phyloP scores from a whole-genome alignment of 2,329 filamentous ascomycete species.

The Talaromyces rugulosus region DNA sequence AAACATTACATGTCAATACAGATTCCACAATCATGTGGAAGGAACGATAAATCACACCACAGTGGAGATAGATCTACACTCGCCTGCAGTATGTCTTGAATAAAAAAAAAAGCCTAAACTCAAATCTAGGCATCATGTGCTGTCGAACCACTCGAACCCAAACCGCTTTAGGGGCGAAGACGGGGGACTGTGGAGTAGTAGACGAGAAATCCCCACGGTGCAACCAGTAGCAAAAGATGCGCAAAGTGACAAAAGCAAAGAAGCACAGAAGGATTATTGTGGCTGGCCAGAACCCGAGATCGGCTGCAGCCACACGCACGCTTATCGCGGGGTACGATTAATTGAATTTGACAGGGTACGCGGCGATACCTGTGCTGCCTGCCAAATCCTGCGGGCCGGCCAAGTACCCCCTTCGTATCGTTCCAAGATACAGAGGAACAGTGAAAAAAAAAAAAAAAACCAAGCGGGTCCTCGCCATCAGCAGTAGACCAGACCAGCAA shows the following conservation, averaged over 20 bases:
- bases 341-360: background rate
- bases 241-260: background rate
- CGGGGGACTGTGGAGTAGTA: background rate
- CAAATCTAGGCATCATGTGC: background rate
- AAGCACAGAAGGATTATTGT: background rate
- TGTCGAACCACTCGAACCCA: background rate
- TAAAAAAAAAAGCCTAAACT: background rate
- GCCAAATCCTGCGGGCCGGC: background rate
- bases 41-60: background rate
- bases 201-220: background rate
- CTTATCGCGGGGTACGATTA: constrained; percentile 3
- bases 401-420: background rate
- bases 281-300: background rate
- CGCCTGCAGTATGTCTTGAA: background rate
- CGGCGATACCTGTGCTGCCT: background rate
- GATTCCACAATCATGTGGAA: background rate
- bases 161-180: background rate
- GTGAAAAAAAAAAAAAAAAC: background rate
- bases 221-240: background rate
- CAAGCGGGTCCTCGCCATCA: background rate
- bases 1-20: background rate
- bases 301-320: background rate
- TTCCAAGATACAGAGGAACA: background rate
- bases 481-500: background rate
- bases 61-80: background rate